These are phyloP conservation scores for Elaphomyces granulatus DNA, from an alignment of 495 filamentous ascomycete genomes.

Conservation along the genomic window DNA sequence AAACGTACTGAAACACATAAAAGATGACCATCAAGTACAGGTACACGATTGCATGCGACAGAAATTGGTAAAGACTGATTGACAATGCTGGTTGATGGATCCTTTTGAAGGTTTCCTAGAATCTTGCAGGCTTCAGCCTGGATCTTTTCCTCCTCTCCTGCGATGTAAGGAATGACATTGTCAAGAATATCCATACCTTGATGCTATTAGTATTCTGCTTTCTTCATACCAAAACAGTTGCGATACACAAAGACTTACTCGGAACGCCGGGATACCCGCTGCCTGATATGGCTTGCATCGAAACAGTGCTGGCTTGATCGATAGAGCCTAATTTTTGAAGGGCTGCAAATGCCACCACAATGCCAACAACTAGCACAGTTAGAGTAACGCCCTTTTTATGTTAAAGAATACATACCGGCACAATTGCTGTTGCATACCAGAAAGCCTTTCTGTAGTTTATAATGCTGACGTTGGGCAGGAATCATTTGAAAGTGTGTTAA, in stretches of 20 bases:
- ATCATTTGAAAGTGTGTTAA: constrained; percentile 18
- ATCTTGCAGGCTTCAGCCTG: constrained; percentile 29
- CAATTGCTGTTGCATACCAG: constrained; percentile 29
- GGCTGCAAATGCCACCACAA: constrained; percentile 30
- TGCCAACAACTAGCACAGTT: constrained; percentile 30
- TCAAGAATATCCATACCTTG: constrained; percentile 32
- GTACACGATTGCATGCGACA: constrained; percentile 26
- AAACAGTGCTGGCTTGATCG: constrained; percentile 25
- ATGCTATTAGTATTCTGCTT: too few species aligned
- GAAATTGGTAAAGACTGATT: constrained; percentile 22
- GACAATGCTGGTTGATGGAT: constrained; percentile 19
- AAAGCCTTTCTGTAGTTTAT: constrained; percentile 27
- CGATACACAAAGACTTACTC: too few species aligned
- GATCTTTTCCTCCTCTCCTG: constrained; percentile 30
- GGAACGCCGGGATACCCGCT: constrained; percentile 30
- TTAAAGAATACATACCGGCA: too few species aligned
- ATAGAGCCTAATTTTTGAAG: constrained; percentile 27
- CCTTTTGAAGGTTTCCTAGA: constrained; percentile 20
- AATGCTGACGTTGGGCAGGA: constrained; percentile 12
- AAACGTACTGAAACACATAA: constrained; percentile 28
- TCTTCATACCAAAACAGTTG: too few species aligned
- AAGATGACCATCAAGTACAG: constrained; percentile 29
- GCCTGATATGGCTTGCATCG: constrained; percentile 30
- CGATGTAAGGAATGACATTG: constrained; percentile 30
- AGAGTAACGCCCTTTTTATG: too few species aligned